Percentiles rank a stretch among this genome's conserved stretches.
phyloP scores from a whole-genome alignment of 2,329 filamentous ascomycete genomes.

The Penicillium brevicompactum region DNA sequence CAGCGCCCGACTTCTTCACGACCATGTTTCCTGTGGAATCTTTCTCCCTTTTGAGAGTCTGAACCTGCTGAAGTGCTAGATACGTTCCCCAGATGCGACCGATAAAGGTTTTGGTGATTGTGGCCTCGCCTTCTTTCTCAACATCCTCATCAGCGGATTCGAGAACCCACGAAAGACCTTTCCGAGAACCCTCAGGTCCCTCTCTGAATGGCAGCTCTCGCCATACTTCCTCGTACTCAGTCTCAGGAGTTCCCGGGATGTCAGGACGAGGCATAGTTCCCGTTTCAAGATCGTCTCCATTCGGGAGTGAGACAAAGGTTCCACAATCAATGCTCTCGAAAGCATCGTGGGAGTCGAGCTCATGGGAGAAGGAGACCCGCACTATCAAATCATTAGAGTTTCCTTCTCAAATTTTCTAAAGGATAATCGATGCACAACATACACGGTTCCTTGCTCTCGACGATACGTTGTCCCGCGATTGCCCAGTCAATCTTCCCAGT shows the following conservation, averaged over 20 bases:
- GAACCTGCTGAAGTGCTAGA: slow-evolving; percentile 31
- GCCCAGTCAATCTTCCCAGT: slow-evolving; percentile 46
- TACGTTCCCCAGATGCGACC: slow-evolving; percentile 35
- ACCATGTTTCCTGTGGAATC: slow-evolving; percentile 12
- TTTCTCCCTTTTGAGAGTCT: slow-evolving; percentile 15
- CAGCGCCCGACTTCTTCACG: slow-evolving; percentile 23
- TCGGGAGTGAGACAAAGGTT: slow-evolving; percentile 40
- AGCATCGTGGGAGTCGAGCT: slow-evolving; percentile 40
- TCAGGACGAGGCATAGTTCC: slow-evolving; percentile 44
- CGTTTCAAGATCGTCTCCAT: slow-evolving; percentile 44
- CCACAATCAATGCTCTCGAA: slow-evolving; percentile 41
- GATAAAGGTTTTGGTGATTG: slow-evolving; percentile 32
- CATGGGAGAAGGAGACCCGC: slow-evolving; percentile 42
- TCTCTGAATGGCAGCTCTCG: slow-evolving; percentile 44
- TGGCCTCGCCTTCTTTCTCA: slow-evolving; percentile 15
- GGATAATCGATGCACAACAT: slow-evolving; percentile 10
- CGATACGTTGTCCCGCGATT: slow-evolving; percentile 44
- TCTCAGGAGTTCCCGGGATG: slow-evolving; percentile 32
- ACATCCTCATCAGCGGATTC: slow-evolving; percentile 25
- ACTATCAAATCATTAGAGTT: slow-evolving; percentile 16
- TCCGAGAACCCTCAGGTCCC: slow-evolving; percentile 29
- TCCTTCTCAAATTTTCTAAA: not conserved
- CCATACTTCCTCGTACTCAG: slow-evolving; percentile 70
- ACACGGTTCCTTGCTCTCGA: slow-evolving; percentile 40
- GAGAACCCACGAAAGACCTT: slow-evolving; percentile 33